These are phyloP conservation scores for Passiflora organensis DNA, from an alignment of 345 rosid genomes.

Conservation along the genomic window DNA sequence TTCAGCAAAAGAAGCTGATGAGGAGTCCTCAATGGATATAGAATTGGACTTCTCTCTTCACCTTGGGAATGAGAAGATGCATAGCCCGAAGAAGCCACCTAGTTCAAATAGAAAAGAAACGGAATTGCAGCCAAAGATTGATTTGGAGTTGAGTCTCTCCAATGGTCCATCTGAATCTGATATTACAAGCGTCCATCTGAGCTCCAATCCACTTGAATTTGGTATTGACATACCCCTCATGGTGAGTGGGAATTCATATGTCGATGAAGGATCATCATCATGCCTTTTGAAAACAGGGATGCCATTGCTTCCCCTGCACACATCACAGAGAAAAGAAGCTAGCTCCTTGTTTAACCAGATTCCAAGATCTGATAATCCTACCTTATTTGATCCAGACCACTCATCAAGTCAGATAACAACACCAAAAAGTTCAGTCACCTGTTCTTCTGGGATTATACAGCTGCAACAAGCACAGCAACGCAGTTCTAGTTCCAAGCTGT, in stretches of 20 bases:
- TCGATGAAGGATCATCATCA: conserved; percentile 51
- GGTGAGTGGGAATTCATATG: conserved; percentile 23
- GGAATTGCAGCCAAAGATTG: conserved; percentile 45
- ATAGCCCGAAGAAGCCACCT: conserved; percentile 35
- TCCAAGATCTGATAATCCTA: conserved; percentile 31
- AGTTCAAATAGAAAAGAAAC: conserved; percentile 27
- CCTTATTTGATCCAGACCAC: conserved; percentile 39
- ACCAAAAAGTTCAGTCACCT: conserved; percentile 74
- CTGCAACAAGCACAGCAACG: conserved; percentile 57
- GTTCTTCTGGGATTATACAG: conserved; percentile 67
- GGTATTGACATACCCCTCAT: conserved; percentile 36
- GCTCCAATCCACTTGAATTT: conserved; percentile 30
- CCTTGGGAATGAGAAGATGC: conserved; percentile 61
- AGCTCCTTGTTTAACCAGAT: conserved; percentile 39
- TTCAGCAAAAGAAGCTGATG: conserved; percentile 82
- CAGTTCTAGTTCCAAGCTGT: conserved; percentile 51
- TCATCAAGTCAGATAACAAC: conserved; percentile 56
- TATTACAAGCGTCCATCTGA: conserved; percentile 45
- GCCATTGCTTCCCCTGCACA: conserved; percentile 34
- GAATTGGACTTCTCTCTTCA: conserved; percentile 76
- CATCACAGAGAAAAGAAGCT: conserved; percentile 32
- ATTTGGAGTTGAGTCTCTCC: conserved; percentile 75
- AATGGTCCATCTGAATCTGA: conserved; percentile 64
- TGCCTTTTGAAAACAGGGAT: conserved; percentile 36
- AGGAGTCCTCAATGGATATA: conserved; percentile 77